Conservation (phyloP, 1,284 basidiomycete genomes). For the Rhodotorula sp. region DNA sequence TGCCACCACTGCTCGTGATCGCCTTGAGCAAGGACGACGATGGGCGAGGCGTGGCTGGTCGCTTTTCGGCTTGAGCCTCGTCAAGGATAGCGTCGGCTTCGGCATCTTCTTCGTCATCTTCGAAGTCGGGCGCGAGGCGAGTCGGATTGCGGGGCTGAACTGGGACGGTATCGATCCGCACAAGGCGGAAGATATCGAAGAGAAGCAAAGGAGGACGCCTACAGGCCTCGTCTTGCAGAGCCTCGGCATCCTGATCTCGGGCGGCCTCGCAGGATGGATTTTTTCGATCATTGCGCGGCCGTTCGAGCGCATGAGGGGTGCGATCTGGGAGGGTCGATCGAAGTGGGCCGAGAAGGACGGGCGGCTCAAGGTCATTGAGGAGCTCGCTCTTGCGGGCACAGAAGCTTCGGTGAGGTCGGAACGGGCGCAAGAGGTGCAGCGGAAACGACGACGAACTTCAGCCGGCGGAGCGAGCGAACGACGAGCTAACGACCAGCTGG, state of each 20-base stretch:
- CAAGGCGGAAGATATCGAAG: neutral
- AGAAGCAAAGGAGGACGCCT: slow-evolving; percentile 16
- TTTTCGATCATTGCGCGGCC: slow-evolving; percentile 47
- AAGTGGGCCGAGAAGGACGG: slow-evolving; percentile 45
- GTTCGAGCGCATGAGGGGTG: slow-evolving; percentile 48
- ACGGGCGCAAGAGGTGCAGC: no score
- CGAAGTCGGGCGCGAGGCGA: slow-evolving; percentile 47
- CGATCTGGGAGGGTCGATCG: slow-evolving; percentile 48
- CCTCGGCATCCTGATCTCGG: slow-evolving; percentile 44
- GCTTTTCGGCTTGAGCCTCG: slow-evolving; percentile 47
- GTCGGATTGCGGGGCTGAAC: slow-evolving; percentile 43
- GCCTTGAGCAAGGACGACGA: slow-evolving; percentile 33
- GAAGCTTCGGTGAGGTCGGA: neutral
- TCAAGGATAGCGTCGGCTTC: slow-evolving; percentile 48
- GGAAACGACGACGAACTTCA: slow-evolving; percentile 2
- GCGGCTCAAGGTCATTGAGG: slow-evolving; percentile 22
- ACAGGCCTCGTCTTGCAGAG: slow-evolving; percentile 40
- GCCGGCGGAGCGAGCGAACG: slow-evolving; percentile 25
- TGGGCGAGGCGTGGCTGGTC: slow-evolving; percentile 46
- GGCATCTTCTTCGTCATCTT: slow-evolving; percentile 51
- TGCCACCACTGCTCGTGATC: slow-evolving; percentile 39
- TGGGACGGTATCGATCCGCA: slow-evolving; percentile 19
- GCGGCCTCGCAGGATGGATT: slow-evolving; percentile 44
- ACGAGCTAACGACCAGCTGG: slow-evolving; percentile 6
- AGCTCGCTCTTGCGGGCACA: slow-evolving; percentile 2